Conservation (phyloP, 2,329 filamentous ascomycete genomes). For the Fusarium miscanthi region DNA sequence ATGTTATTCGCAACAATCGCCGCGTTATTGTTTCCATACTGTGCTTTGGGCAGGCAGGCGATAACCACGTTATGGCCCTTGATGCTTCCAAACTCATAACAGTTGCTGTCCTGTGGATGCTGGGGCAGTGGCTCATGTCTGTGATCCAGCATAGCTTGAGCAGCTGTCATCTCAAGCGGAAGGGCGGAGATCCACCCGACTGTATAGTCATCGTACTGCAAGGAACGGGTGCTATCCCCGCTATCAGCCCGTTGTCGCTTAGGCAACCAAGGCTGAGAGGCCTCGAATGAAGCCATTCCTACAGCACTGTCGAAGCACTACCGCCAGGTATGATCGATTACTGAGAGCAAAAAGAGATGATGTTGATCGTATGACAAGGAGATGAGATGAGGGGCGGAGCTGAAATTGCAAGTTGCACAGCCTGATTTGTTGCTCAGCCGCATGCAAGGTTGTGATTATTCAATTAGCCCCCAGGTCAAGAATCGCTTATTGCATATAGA, state of each 20-base stretch:
- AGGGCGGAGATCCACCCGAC: slow-evolving; percentile 50
- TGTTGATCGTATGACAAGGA: rapidly evolving
- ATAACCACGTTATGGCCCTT: slow-evolving; percentile 42
- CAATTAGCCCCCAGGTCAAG: too few species aligned
- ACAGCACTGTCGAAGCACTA: rapidly evolving
- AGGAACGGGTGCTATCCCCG: rapidly evolving
- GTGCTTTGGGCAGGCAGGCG: slow-evolving; percentile 32
- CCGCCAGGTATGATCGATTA: rapidly evolving
- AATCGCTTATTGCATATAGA: too few species aligned
- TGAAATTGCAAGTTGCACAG: neutral
- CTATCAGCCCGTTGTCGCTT: neutral
- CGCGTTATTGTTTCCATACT: slow-evolving; percentile 39
- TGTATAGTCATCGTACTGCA: slow-evolving; percentile 34
- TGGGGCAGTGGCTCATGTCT: slow-evolving; percentile 11
- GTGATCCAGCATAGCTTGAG: slow-evolving; percentile 44
- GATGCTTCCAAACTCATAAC: slow-evolving; percentile 40
- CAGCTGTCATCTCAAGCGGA: slow-evolving; percentile 43
- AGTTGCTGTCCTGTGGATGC: slow-evolving; percentile 35
- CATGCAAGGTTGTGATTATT: too few species aligned
- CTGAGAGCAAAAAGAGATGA: rapidly evolving
- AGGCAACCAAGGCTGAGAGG: neutral
- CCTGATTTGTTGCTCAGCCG: neutral
- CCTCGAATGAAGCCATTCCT: neutral
- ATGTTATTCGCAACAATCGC: slow-evolving; percentile 39
- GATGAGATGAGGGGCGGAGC: neutral